Evolutionary conservation across 1,284 basidiomycete species (phyloP), one percentile per base, ranked within the genome.

Genomic region (Melampsora americana): DNA sequence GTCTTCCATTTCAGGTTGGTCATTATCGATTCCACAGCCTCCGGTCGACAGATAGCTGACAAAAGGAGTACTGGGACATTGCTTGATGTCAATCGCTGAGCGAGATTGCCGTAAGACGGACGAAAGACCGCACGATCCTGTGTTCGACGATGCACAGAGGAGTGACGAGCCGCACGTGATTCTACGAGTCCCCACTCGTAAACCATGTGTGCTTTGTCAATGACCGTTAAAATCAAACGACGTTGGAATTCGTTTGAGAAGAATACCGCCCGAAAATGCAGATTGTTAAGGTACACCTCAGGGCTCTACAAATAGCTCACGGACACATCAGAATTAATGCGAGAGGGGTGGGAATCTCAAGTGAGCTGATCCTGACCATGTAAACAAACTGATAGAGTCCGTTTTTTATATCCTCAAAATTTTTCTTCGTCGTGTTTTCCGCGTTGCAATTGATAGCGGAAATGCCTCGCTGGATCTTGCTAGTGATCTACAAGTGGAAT

Each of bases 131-230:
- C 66, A 5, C 16, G 44, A 48, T 68, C 66, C 23, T 50, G 32
- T 12, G 48, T 26, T 26, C 46, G 26, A 35, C 2, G 7, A 53
- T 50, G 56, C 5, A 42, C 56, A 14, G 28, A 50, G 5, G 56
- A 50, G 2, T 26, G 66, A 53, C 56, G 28, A 48, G 42, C 35
- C 56, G 32, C 14, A n/a, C 44, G 65, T 6, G 32, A 66, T 48
- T 42, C 42, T 11, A 66, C 44, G 18, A 66, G 65, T n/a, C 65
- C 65, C 65, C 65, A 66, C n/a, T 12, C 23, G 32, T 65, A 65
- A 26, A 66, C 28, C 65, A 66, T 66, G 23, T 66, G 65, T 18
- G 65, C 65, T 48, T 66, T 42, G 23, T 66, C 65, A 35, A 66
- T 42, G 18, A 66, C 65, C 11, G 48, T 66, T 30, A 66, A 48